Conservation (phyloP, 2,329 filamentous ascomycete genomes). For the Penicillium sp. region DNA sequence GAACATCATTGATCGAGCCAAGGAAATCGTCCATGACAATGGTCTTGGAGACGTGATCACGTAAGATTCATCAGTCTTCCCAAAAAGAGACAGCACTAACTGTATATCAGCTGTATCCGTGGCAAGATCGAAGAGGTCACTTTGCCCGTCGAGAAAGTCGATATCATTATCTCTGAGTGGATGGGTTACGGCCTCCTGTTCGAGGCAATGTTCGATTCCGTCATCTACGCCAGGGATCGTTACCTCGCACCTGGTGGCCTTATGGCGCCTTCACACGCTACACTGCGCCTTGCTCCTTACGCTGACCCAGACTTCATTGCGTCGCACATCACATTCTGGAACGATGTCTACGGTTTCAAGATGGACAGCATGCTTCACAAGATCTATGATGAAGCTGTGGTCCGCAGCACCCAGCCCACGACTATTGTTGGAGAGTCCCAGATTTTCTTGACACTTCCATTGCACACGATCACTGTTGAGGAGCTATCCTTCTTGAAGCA, state of each 20-base stretch:
- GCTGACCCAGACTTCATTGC: constrained; percentile 73
- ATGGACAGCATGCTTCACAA: constrained; percentile 86
- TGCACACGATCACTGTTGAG: constrained; percentile 68
- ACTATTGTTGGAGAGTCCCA: constrained; percentile 54
- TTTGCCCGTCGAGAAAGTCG: constrained; percentile 75
- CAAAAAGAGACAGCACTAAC: constrained; percentile 7
- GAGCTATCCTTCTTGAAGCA: constrained; percentile 73
- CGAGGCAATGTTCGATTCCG: constrained; percentile 93
- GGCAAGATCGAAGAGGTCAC: constrained; percentile 86
- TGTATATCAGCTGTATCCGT: constrained; percentile 58
- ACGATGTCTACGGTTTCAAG: constrained; percentile 89
- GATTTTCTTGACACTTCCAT: constrained; percentile 72
- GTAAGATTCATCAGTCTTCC: constrained; percentile 28
- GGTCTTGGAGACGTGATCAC: constrained; percentile 71
- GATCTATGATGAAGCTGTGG: constrained; percentile 77
- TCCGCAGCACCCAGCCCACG: constrained; percentile 65
- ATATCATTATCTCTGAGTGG: constrained; percentile 96
- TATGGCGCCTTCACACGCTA: constrained; percentile 82
- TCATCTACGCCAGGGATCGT: constrained; percentile 81
- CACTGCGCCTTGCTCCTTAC: constrained; percentile 77
- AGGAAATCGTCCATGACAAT: constrained; percentile 81
- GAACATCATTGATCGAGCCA: constrained; percentile 81
- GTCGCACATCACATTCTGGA: constrained; percentile 82
- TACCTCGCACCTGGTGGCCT: constrained; percentile 79
- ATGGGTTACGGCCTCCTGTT: constrained; percentile 95